A percentile compares a stretch with the other conserved stretches of the same genome.
These are phyloP conservation scores for Agaricales sp. DNA, from an alignment of 1,284 basidiomycete genomes.

Conservation along the genomic window DNA sequence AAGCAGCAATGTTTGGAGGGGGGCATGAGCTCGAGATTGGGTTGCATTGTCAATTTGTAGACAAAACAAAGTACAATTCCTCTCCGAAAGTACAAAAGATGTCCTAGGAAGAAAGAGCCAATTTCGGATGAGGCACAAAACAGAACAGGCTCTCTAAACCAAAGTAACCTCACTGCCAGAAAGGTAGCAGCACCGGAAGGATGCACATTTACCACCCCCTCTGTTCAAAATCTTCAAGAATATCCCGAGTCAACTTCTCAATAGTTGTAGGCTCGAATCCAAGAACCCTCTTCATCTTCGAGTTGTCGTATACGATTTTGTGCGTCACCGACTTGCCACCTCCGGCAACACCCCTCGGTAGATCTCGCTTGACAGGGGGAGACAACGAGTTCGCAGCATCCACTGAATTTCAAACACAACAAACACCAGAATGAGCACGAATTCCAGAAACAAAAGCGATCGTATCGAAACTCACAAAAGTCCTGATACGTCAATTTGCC, in stretches of 20 bases:
- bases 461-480: conserved; percentile 16
- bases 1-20: too few relatives aligned
- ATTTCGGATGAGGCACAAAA: too few relatives aligned
- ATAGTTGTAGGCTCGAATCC: conserved; percentile 33
- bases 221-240: conserved; percentile 27
- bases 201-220: conserved; percentile 27
- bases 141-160: too few relatives aligned
- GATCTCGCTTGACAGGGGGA: conserved; percentile 9
- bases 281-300: conserved; percentile 29
- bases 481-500: conserved; percentile 24
- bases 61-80: too few relatives aligned
- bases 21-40: too few relatives aligned
- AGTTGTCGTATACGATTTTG: conserved; percentile 19
- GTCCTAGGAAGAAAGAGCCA: too few relatives aligned
- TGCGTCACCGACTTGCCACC: conserved; percentile 16
- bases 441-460: neutral
- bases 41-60: too few relatives aligned
- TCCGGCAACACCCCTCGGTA: conserved; percentile 12
- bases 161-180: too few relatives aligned
- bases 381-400: conserved; percentile 19
- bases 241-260: conserved; percentile 29
- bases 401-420: conserved; percentile 13
- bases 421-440: too few relatives aligned
- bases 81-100: too few relatives aligned
- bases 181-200: too few relatives aligned